phyloP scores from a whole-genome alignment of 306 rosid species.

The Erythrophleum fordii region DNA sequence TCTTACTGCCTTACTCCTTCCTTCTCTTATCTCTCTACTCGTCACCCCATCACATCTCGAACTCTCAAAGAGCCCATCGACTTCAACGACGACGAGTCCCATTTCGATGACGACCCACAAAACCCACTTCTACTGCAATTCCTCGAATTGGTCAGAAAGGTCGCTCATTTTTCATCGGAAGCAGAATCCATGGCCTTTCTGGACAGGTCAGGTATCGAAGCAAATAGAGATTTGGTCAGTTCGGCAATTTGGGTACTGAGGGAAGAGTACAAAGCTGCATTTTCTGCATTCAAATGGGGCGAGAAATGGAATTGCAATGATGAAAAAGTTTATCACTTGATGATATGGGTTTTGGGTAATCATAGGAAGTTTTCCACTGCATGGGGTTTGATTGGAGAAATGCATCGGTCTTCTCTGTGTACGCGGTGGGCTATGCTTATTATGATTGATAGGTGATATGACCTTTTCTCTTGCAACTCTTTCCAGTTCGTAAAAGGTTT shows the following conservation, averaged over 20 bases:
- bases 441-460: slow-evolving; percentile 81
- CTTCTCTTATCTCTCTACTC: slow-evolving; percentile 36
- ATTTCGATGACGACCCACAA: slow-evolving; percentile 23
- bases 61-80: slow-evolving; percentile 34
- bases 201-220: slow-evolving; percentile 51
- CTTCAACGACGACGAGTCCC: slow-evolving; percentile 35
- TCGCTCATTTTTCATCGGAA: slow-evolving; percentile 47
- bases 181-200: slow-evolving; percentile 56
- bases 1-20: slow-evolving; percentile 31
- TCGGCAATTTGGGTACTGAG: slow-evolving; percentile 76
- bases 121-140: slow-evolving; percentile 51
- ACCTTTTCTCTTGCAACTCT: not conserved
- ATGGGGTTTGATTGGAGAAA: slow-evolving; percentile 80
- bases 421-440: slow-evolving; percentile 72
- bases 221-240: slow-evolving; percentile 45
- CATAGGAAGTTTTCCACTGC: slow-evolving; percentile 70
- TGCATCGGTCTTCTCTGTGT: slow-evolving; percentile 63
- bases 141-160: slow-evolving; percentile 53
- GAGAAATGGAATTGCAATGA: slow-evolving; percentile 58
- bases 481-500: not conserved
- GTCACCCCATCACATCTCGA: slow-evolving; percentile 42
- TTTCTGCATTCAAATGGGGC: slow-evolving; percentile 75
- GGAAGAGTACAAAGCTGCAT: slow-evolving; percentile 65
- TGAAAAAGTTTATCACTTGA: slow-evolving; percentile 67
- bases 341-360: slow-evolving; percentile 85